Conservation (phyloP, 2,329 filamentous ascomycete species). For the Scopulariopsis brevicaulis region DNA sequence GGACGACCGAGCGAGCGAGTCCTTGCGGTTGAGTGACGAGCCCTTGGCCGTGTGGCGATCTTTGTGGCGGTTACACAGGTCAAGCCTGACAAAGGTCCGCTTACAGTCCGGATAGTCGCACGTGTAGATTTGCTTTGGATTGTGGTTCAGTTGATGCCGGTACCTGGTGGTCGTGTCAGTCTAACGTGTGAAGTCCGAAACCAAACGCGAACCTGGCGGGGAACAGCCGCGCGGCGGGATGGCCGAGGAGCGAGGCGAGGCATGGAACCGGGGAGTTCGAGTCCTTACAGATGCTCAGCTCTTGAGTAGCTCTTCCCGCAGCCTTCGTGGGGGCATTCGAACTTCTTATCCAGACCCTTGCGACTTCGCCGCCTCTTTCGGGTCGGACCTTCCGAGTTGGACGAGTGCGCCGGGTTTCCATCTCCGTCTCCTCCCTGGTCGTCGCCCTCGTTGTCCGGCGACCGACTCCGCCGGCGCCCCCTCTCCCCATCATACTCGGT, state of each 20-base stretch:
- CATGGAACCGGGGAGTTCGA: not conserved
- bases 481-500: constrained; percentile 26
- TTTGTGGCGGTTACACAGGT: constrained; percentile 77
- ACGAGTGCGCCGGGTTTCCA: constrained; percentile 27
- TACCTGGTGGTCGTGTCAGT: constrained; percentile 34
- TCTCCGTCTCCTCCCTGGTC: constrained; percentile 26
- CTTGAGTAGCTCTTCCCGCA: constrained; percentile 96
- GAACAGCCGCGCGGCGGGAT: not conserved
- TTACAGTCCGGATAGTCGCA: constrained; percentile 89
- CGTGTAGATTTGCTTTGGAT: constrained; percentile 87
- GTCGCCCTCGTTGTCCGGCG: constrained; percentile 28
- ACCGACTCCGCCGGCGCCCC: constrained; percentile 28
- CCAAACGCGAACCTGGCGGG: not conserved
- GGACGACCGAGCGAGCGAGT: constrained; percentile 24
- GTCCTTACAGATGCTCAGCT: constrained; percentile 76
- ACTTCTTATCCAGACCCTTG: constrained; percentile 71
- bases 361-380: constrained; percentile 59
- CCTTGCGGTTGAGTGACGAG: constrained; percentile 64
- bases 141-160: constrained; percentile 90
- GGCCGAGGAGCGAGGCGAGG: not conserved
- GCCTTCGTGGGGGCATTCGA: constrained; percentile 72
- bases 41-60: constrained; percentile 73
- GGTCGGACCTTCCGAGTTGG: constrained; percentile 39
- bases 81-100: constrained; percentile 84
- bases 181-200: not conserved